Base-by-base conservation (phyloP, 2,329 filamentous ascomycete genomes). In the Didymella pomorum region DNA sequence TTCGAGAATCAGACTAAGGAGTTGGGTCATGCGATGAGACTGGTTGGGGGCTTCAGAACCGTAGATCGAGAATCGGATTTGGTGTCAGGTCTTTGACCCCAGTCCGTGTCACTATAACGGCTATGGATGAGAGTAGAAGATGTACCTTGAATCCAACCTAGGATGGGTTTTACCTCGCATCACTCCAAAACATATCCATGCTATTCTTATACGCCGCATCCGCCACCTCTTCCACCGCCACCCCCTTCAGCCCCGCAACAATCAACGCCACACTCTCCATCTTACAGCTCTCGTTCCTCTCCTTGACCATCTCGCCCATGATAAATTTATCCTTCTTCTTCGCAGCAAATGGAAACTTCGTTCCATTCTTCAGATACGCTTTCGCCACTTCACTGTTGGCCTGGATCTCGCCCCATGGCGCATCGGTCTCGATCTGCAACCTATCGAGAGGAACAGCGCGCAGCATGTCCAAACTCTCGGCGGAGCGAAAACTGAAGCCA, bases 301-400 rank as follows among this genome's bases (percentile, higher is more conserved):
- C 79, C 62, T 84, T 85, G 2, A 84, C 76, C 80, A 84, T 82
- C 29, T 71, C 71, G 0, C 76, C 78, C 8, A 61, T 33, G 46
- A 80, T 75, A 61, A 81, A 85, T 63, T 81, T 83, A 43, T 83
- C 80, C 60, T 76, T 80, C 71, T 84, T 84, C 73, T 81, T 81
- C 9, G 75, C 78, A 16, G 68, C 61, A 4, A 44, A 56, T 3
- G 79, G 79, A 44, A 81, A 54, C 6, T 75, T 65, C 7, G 68
- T 68, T 11, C 77, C 79, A 42, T 78, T 74, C 14, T 47, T 61
- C n/a, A 82, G 64, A 55, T 81, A 84, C 12, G 67, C 69, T 61
- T 78, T 82, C 16, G 76, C 75, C 0, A 79, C 70, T 44, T 80
- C 76, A 62, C 41, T 67, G 6, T 60, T 66, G 0, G 68, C 63